Evolutionary conservation across 768 basidiomycete genomes (phyloP).

Genomic region (Mycena metata): DNA sequence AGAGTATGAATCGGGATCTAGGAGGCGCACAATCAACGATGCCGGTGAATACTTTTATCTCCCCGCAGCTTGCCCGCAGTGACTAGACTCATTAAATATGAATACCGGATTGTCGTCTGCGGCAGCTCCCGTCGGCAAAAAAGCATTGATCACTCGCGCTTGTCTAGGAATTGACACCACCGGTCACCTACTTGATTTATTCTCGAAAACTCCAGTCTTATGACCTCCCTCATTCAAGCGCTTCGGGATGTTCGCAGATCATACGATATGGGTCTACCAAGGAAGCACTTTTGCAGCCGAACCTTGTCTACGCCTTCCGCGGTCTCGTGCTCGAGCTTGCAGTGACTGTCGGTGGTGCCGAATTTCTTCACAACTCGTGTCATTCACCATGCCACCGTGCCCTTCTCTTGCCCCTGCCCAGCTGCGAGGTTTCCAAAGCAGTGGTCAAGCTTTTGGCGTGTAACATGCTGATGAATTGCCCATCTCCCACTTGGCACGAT

Average conservation of each 20-base stretch:
- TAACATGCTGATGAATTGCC: not conserved
- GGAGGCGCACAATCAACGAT: slow-evolving; percentile 21
- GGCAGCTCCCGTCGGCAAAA: too few relatives aligned
- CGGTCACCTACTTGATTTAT: too few relatives aligned
- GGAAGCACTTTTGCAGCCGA: not conserved
- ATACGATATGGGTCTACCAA: not conserved
- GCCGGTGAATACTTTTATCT: slow-evolving; percentile 5
- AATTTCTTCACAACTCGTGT: slow-evolving; percentile 2
- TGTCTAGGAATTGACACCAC: too few relatives aligned
- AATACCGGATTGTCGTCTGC: not conserved
- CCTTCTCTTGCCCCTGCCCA: not conserved
- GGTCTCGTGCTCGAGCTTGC: slow-evolving; percentile 3
- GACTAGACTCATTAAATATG: not conserved
- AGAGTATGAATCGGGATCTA: not conserved
- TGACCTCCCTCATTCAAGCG: not conserved
- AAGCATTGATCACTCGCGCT: too few relatives aligned
- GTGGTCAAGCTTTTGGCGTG: not conserved
- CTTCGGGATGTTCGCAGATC: not conserved
- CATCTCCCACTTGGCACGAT: too few relatives aligned
- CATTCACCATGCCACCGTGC: slow-evolving; percentile 4
- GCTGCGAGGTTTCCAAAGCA: not conserved
- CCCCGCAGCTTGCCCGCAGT: not conserved
- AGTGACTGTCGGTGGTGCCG: not conserved
- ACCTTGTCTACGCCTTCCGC: not conserved
- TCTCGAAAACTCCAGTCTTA: too few relatives aligned